Base-by-base conservation (phyloP, 352 stramenopile species). In the Hyaloperonospora arabidopsidis region DNA sequence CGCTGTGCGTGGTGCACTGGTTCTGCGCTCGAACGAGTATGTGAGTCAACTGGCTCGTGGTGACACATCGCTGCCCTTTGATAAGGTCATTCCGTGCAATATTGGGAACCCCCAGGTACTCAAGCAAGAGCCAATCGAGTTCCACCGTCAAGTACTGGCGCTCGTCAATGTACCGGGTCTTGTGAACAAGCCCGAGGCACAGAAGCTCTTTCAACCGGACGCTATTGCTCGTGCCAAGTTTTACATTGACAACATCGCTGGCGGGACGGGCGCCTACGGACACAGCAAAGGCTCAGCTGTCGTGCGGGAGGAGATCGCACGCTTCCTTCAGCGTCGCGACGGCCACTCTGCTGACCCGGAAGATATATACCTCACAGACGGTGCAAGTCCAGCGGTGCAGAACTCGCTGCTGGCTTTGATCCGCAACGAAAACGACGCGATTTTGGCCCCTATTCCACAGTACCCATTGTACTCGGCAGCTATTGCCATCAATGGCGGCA, bases 381-480 rank as follows among this genome's bases (percentile, higher is more conserved):
- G 97, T 25, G 97, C 97, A 17, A 97, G 84, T 68, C 87, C 95
- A 38, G 95, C 85, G 5, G 97, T 98, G 59, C 76, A 95, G 62
- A 96, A 93, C 67, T 69, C 97, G 35, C 69, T 99, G 50, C 71
- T 89, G 52, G 76, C 88, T 23, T 62, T 98, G 10, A 97, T 98
- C 58, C 79, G 88, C 34, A 67, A 88, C 57, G 67, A 85, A 41
- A 66, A 88, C 45, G 80, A 92, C 56, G 79, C 86, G 22, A 91
- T 99, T 57, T 72, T 99, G 61, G 88, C 97, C 44, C 97, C 97
- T 17, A 98, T 99, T 61, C 97, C 97, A 32, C 97, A 99, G 80
- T 99, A 99, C 72, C 97, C 97, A 25, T 84, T 99, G 17, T 99
- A 99, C 76, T 98, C 91, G 54, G 97, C 97, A 5, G 87, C 91